These are phyloP conservation scores for Ganoderma sp. DNA, from an alignment of 1,284 basidiomycete species.

Conservation along the genomic window DNA sequence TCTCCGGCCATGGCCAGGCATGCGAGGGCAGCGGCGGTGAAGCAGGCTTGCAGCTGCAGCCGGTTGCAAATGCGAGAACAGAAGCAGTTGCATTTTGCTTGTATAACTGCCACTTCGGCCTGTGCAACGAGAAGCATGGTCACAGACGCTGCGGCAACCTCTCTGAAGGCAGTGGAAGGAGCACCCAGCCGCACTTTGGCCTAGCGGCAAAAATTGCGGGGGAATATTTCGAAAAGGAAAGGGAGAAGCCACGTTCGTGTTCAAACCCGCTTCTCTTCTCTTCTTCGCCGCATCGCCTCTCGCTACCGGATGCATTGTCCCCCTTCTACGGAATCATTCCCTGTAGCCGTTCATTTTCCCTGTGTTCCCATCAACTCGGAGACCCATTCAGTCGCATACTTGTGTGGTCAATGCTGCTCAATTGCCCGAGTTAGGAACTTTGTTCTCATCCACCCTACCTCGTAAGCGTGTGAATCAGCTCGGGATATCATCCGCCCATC, in stretches of 20 bases:
- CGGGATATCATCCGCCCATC: neutral
- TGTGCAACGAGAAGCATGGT: neutral
- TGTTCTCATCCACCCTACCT: neutral
- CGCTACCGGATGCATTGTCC: neutral
- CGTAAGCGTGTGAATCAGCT: neutral
- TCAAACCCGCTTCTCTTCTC: neutral
- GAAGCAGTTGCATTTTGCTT: neutral
- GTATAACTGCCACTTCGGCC: no score
- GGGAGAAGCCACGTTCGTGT: neutral
- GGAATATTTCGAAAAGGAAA: conserved; percentile 1
- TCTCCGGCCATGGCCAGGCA: no score
- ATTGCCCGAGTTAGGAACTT: neutral
- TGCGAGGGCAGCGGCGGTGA: no score
- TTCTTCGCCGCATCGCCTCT: neutral
- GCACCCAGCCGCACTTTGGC: neutral
- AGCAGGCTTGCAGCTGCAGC: no score
- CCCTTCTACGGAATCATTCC: neutral
- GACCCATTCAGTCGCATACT: neutral
- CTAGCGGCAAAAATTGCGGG: neutral
- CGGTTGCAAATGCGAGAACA: neutral
- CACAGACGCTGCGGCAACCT: neutral
- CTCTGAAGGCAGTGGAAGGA: neutral
- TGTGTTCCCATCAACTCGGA: neutral
- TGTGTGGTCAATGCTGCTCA: neutral
- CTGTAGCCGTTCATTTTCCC: neutral